Base-by-base conservation (phyloP, 306 rosid species). In the Canavalia gladiata region DNA sequence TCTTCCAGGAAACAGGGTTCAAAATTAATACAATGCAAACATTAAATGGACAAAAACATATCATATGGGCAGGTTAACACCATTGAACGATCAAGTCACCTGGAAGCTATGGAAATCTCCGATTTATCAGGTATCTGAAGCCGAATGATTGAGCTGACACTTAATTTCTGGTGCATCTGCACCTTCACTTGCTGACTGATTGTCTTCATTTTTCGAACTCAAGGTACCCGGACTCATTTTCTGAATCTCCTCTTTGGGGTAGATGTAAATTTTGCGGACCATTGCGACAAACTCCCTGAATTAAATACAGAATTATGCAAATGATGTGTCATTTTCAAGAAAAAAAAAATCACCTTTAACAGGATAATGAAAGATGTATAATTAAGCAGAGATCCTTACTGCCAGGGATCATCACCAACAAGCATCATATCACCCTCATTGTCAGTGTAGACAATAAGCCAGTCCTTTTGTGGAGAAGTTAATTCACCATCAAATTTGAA, bases 351-450 rank as follows among this genome's bases (percentile, higher is more conserved):
- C 0, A 10, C 74, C 13, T 10, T 1, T 18, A 35, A 8, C 28
- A 39, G 46, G 30, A 7, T 43, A 69, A 8, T 42, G 28, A 28
- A 35, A 5, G 51, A 58, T 28, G 56, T 29, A 37, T 47, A 81
- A 59, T 75, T 2, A 70, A 18, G 25, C 49, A 45, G 7, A 51
- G 64, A 74, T 84, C 55, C 99, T 90, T 91, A 95, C 99, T 79
- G 97, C 99, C 98, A 95, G 0, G 99, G 99, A 88, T 95, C 99
- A 78, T 95, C 99, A 34, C 99, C 99, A 75, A 91, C 99, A 75
- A 95, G 99, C 99, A 95, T 95, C 94, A 92, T 93, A 84, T 95
- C 99, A 7, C 91, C 97, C 86, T 95, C 99, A 59, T 91, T 89
- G 25, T 95, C 99, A 0, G 98, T 95, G 75, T 88, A 95, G 45